Base-by-base conservation (phyloP, 2,329 filamentous ascomycete species). In the Cercospora zeina region DNA sequence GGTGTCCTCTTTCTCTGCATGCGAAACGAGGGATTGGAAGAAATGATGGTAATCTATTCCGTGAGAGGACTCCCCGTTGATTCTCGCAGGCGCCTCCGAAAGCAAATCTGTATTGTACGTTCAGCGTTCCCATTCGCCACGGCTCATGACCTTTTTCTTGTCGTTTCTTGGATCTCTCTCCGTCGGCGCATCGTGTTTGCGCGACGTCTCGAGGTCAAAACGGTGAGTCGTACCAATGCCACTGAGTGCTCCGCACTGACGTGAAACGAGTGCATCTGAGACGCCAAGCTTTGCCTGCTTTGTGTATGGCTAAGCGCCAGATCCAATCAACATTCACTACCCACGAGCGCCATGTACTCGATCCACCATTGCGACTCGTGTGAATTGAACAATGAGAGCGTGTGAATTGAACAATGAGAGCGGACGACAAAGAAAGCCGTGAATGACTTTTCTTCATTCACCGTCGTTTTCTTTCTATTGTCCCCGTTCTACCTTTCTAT, bases 241-340 rank as follows among this genome's bases (percentile, higher is more conserved):
- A 24, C 27, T 37, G 31, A 51, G 13, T 24, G 21, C 56, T 36
- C 27, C 19, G 31, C 36, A 19, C 47, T 53, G 56, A 59, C 34
- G 3, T 53, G 56, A 59, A 59, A 59, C 56, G 24, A 51, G 45
- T n/a, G 42, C 14, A 24, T 19, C 21, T 27, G 42, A 49, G 21
- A 49, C 42, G 42, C 42, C 42, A 49, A 49, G 42, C 42, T 50
- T 33, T 24, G 21, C 39, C 16, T 37, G 56, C 47, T 36, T 31
- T 31, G 56, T 16, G 14, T 53, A 19, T 31, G 27, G 24, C 33
- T 59, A 53, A 51, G 56, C 56, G 56, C 56, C 56, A 53, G 39
- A 16, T 16, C 47, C 56, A 59, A 59, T 59, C 56, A 51, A 34
- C 47, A 27, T 51, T 59, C 47, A 59, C 56, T 59, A 37, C n/a